Base-by-base conservation (phyloP, 2,329 filamentous ascomycete genomes). In the Bipolaris cookei region DNA sequence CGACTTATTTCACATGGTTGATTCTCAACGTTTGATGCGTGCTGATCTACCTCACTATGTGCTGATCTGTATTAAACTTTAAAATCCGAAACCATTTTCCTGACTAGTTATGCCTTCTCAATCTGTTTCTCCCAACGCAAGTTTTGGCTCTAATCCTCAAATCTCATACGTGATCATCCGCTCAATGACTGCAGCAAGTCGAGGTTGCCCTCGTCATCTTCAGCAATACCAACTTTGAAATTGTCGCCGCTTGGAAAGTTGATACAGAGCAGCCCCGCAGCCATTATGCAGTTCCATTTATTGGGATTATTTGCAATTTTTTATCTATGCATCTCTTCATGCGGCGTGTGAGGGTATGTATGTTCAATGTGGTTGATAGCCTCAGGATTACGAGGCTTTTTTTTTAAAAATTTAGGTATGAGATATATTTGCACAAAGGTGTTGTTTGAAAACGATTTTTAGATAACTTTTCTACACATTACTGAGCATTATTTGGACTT, bases 351-450 rank as follows among this genome's bases (percentile, higher is more conserved):
- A 65, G 21, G 0, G 16, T 3, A 1, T 55, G 57, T 1, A 64
- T 48, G 3, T 64, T 64, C 43, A 1, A 59, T 44, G 0, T 21
- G 47, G 0, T 59, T 4, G 4, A 65, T 59, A 7, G 3, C 50
- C 4, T 59, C 60, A 4, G 53, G 13, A 1, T 43, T 56, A 70
- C 61, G 34, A 69, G 61, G 10, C 67, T 59, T 7, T 72, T 69
- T 10, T 21, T 21, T 0, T n/a, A n/a, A n/a, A n/a, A 56, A 64
- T 10, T 2, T 28, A 1, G 53, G 21, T 0, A 56, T 32, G 6
- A 62, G 21, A 38, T 58, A 37, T 5, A 41, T 21, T 3, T 41
- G 23, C 6, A 25, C 23, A 16, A 65, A 47, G 6, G 52, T 23
- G 11, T 34, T 21, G 1, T 43, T 11, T 3, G 54, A 48, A 25